These are phyloP conservation scores for Leccinum barrowsii DNA, from an alignment of 768 basidiomycete genomes.

Conservation along the genomic window DNA sequence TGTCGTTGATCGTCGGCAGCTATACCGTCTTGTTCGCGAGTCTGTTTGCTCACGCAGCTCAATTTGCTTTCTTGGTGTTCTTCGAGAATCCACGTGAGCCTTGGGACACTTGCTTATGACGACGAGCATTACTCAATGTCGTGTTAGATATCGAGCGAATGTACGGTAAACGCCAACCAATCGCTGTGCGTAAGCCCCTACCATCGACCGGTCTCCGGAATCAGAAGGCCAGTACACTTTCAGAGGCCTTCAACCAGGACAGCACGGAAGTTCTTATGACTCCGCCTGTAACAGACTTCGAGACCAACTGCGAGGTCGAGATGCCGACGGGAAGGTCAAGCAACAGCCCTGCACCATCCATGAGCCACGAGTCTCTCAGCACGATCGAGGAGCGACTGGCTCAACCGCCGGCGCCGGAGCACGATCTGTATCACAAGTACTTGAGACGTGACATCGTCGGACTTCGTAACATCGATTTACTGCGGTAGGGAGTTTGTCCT, in stretches of 20 bases:
- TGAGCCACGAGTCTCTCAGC: too few species aligned
- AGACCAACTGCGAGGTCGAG: slow-evolving; percentile 58
- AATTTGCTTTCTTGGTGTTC: slow-evolving; percentile 92
- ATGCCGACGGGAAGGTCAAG: too few species aligned
- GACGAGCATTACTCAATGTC: neutral
- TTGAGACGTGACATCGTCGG: too few species aligned
- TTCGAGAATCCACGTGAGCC: slow-evolving; percentile 96
- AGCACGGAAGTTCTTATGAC: slow-evolving; percentile 42
- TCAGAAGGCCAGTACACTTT: slow-evolving; percentile 9
- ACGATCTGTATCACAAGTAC: too few species aligned
- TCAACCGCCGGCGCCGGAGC: too few species aligned
- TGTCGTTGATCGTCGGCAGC: slow-evolving; percentile 86
- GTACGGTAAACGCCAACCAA: slow-evolving; percentile 88
- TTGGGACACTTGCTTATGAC: neutral
- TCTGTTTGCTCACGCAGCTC: slow-evolving; percentile 88
- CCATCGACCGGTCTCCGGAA: slow-evolving; percentile 23
- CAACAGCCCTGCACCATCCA: too few species aligned
- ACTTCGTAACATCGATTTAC: too few species aligned
- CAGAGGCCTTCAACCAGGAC: slow-evolving; percentile 15
- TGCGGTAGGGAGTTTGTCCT: too few species aligned
- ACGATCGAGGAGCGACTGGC: too few species aligned
- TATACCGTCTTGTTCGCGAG: slow-evolving; percentile 91
- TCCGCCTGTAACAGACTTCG: slow-evolving; percentile 47
- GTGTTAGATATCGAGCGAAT: slow-evolving; percentile 82
- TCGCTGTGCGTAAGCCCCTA: slow-evolving; percentile 78